Evolutionary conservation across 805 yeast species (phyloP), one percentile per base, ranked within the genome.

Genomic region (Kazachstania bromeliacearum): DNA sequence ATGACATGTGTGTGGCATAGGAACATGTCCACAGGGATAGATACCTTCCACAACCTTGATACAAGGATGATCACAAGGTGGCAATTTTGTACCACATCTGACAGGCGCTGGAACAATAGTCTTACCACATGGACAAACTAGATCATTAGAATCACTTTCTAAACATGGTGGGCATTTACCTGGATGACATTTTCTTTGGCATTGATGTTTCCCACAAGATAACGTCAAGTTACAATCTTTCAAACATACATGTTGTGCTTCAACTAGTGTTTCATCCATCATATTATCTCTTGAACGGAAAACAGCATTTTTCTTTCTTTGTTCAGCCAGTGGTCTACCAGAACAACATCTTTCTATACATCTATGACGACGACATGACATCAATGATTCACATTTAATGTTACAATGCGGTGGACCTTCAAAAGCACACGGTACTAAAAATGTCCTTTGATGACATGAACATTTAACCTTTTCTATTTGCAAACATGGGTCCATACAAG

Each of bases 141-240:
- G 62, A 53, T 85, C 95, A 14, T 82, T 85, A 28, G 77, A 73
- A n/a, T 81, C 70, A 4, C 89, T 78, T 50, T 84, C 94, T 33
- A 82, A 55, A 54, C 95, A 85, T 9, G 87, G 81, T 3, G 76
- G 72, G 59, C 95, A 85, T 3, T 80, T 71, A 0, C 95, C 95
- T 10, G 73, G 62, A 56, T 85, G 95, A 48, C 94, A 85, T 17
- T 77, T 70, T 44, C 77, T 71, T 31, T 67, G 67, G 56, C 95
- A 85, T 26, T 65, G 50, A 55, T 85, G 95, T 10, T 67, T 69
- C 0, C 77, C 78, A 62, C 95, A 85, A 14, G 73, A 53, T 35
- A 81, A 63, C 39, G 70, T 51, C 44, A 75, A 67, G 50, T 73
- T 74, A 58, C 95, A 85, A 2, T 68, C 67, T 37, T 67, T 66